These are phyloP conservation scores for Pleurotus sapidus DNA, from an alignment of 768 basidiomycete species.

Conservation along the genomic window DNA sequence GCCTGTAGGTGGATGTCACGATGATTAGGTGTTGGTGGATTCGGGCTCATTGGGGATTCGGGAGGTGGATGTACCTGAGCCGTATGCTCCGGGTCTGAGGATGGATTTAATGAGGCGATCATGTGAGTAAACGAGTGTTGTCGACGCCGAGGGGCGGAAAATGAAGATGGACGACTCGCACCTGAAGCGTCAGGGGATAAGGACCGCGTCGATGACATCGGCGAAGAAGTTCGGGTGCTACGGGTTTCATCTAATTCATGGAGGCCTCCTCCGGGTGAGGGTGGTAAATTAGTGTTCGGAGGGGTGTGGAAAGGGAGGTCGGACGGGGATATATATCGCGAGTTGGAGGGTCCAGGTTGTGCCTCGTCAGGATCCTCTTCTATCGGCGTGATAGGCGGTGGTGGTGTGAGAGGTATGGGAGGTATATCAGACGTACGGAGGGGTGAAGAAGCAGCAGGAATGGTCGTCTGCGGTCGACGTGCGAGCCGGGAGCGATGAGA, in stretches of 20 bases:
- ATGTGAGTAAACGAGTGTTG: conserved; percentile 67
- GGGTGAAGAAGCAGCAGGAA: conserved; percentile 60
- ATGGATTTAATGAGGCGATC: conserved; percentile 50
- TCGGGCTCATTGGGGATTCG: conserved; percentile 75
- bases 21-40: conserved; percentile 82
- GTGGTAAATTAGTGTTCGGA: conserved; percentile 45
- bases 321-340: conserved; percentile 58
- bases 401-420: conserved; percentile 45
- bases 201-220: conserved; percentile 50
- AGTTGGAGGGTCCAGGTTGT: conserved; percentile 48
- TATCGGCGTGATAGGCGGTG: conserved; percentile 77
- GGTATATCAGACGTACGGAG: conserved; percentile 50
- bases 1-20: conserved; percentile 82
- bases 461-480: conserved; percentile 46
- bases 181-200: conserved; percentile 59
- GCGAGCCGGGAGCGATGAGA: conserved; percentile 45
- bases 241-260: conserved; percentile 21
- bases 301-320: conserved; percentile 61
- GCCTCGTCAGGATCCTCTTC: conserved; percentile 56
- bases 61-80: conserved; percentile 76
- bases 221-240: conserved; percentile 32
- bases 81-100: conserved; percentile 61
- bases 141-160: conserved; percentile 69
- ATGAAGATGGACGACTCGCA: conserved; percentile 83
- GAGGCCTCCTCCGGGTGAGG: conserved; percentile 14